Evolutionary conservation across 768 basidiomycete genomes (phyloP).

Genomic region (Pholiota conissans): DNA sequence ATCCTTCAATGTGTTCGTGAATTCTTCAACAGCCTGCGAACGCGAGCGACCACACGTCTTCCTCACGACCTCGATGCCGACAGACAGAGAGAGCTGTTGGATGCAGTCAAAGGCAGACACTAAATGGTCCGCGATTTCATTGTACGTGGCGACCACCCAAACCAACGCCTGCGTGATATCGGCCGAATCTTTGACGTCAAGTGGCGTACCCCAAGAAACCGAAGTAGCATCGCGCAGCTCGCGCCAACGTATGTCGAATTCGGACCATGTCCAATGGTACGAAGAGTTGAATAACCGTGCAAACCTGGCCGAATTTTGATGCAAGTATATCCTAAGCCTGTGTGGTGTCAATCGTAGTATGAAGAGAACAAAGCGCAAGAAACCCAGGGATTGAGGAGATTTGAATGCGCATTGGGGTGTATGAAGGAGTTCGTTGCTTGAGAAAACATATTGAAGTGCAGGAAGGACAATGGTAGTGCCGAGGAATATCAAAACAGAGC

Average conservation of each 20-base stretch:
- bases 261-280: slow-evolving; percentile 6
- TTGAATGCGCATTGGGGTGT: slow-evolving; percentile 30
- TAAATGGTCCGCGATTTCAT: slow-evolving; percentile 4
- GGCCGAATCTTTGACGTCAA: not conserved
- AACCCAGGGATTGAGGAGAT: slow-evolving; percentile 26
- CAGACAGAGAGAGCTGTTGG: not conserved
- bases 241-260: slow-evolving; percentile 11
- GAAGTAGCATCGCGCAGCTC: not conserved
- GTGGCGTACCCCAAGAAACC: not conserved
- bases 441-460: slow-evolving; percentile 26
- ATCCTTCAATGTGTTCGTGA: not conserved
- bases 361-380: slow-evolving; percentile 7
- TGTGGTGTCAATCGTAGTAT: not conserved
- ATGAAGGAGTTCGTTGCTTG: slow-evolving; percentile 21
- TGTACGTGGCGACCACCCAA: slow-evolving; percentile 3
- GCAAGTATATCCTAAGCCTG: not conserved
- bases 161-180: slow-evolving; percentile 7
- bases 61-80: not conserved
- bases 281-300: slow-evolving; percentile 4
- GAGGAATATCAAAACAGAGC: slow-evolving; percentile 22
- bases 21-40: not conserved
- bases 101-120: slow-evolving; percentile 6
- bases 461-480: slow-evolving; percentile 24
- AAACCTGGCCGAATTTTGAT: not conserved
- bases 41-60: slow-evolving; percentile 1